A percentile compares a stretch with the other conserved stretches of the same genome.
phyloP scores from a whole-genome alignment of 2,329 filamentous ascomycete species.

The Colletotrichum kahawae region DNA sequence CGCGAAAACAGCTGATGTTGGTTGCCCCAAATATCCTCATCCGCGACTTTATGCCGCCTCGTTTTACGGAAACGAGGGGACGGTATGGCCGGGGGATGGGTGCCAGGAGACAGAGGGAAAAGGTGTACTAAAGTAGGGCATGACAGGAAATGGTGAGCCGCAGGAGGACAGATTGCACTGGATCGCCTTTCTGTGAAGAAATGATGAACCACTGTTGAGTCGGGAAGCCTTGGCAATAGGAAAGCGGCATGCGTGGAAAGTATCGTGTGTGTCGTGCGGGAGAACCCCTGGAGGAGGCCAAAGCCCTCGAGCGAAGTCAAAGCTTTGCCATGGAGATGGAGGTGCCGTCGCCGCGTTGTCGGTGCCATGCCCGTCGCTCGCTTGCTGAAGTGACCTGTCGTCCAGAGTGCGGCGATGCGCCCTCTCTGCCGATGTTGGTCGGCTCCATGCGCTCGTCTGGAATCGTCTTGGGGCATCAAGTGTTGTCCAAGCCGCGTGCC shows the following conservation, averaged over 20 bases:
- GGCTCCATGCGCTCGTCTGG: not conserved
- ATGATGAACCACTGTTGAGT: conserved; percentile 11
- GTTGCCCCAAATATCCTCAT: not conserved
- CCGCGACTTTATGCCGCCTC: conserved; percentile 10
- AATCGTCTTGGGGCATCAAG: not conserved
- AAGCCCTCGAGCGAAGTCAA: conserved; percentile 11
- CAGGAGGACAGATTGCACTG: conserved; percentile 4
- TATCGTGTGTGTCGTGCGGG: conserved; percentile 9
- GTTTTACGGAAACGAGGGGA: conserved; percentile 8
- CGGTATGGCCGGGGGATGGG: not conserved
- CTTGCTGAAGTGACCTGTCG: not conserved
- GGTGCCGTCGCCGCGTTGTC: conserved; percentile 1
- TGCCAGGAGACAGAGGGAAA: not conserved
- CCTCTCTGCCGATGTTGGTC: not conserved
- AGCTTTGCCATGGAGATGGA: conserved; percentile 21
- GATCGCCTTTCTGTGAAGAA: not conserved
- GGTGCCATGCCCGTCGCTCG: not conserved
- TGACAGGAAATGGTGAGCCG: not conserved
- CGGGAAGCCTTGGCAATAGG: conserved; percentile 6
- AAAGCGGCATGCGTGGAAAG: not conserved
- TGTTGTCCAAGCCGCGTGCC: not conserved
- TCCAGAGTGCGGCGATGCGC: conserved; percentile 10
- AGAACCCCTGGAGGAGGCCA: conserved; percentile 14
- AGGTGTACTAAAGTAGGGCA: not conserved
- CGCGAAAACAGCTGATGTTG: conserved; percentile 6